phyloP scores from a whole-genome alignment of 1,139 yeast genomes.

The Kodamaea ohmeri region DNA sequence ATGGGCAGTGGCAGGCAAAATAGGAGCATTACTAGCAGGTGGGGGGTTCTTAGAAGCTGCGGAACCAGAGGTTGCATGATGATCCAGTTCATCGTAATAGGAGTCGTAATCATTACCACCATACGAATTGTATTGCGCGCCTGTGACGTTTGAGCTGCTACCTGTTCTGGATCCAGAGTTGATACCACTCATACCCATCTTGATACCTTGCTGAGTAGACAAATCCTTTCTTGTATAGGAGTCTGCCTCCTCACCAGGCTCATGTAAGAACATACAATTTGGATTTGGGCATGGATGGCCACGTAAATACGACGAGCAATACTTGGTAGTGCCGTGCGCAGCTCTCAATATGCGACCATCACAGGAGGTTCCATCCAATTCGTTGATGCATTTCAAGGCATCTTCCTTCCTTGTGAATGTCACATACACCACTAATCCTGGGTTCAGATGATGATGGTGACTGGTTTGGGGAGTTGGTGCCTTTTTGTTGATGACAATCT shows the following conservation, averaged over 20 bases:
- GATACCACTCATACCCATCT: slow-evolving; percentile 51
- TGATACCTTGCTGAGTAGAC: slow-evolving; percentile 73
- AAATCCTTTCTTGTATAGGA: slow-evolving; percentile 91
- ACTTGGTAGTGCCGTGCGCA: slow-evolving; percentile 98
- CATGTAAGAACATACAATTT: slow-evolving; percentile 97
- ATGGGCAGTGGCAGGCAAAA: slow-evolving; percentile 56
- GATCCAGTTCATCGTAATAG: slow-evolving; percentile 14
- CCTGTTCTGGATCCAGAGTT: slow-evolving; percentile 16
- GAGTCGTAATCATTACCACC: slow-evolving; percentile 24
- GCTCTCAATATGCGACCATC: slow-evolving; percentile 88
- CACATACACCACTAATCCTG: slow-evolving; percentile 93
- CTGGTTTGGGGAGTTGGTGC: slow-evolving; percentile 43
- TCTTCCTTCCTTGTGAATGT: slow-evolving; percentile 92
- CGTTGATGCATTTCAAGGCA: slow-evolving; percentile 88
- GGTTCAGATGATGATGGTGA: slow-evolving; percentile 47
- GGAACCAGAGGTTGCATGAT: slow-evolving; percentile 4
- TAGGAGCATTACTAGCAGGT: slow-evolving; percentile 25
- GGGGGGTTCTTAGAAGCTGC: slow-evolving; percentile 7
- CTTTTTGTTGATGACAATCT: slow-evolving; percentile 88
- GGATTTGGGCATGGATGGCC: slow-evolving; percentile 98
- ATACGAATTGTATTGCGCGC: slow-evolving; percentile 14
- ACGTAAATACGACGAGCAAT: slow-evolving; percentile 90
- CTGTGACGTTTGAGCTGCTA: slow-evolving; percentile 16
- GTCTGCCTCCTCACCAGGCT: slow-evolving; percentile 99
- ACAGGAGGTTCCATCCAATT: slow-evolving; percentile 90